A percentile compares a stretch with the other conserved stretches of the same genome.
These are phyloP conservation scores for Marasmius fiardii DNA, from an alignment of 1,284 basidiomycete species.

Conservation along the genomic window DNA sequence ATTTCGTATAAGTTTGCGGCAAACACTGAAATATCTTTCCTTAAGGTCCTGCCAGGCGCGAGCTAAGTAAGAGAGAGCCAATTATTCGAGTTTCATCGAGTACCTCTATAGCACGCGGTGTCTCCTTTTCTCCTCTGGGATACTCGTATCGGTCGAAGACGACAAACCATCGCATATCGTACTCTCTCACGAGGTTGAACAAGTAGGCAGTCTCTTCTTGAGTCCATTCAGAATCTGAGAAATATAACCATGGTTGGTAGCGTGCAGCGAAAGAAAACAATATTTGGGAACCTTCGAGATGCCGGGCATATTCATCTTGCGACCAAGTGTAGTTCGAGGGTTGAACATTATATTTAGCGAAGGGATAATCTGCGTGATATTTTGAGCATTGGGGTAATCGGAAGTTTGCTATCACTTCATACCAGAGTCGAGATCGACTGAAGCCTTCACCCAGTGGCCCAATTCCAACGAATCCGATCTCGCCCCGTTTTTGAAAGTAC, in stretches of 20 bases:
- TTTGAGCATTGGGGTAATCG: not conserved
- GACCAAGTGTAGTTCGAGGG: slow-evolving; percentile 79
- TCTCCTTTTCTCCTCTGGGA: slow-evolving; percentile 37
- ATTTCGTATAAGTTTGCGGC: slow-evolving; percentile 83
- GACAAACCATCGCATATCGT: slow-evolving; percentile 89
- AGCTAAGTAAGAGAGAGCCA: not conserved
- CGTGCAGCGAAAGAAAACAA: not conserved
- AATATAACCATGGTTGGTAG: not conserved
- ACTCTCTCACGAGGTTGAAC: slow-evolving; percentile 78
- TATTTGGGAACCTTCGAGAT: slow-evolving; percentile 60
- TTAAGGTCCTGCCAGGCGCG: slow-evolving; percentile 75
- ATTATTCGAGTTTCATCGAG: not conserved
- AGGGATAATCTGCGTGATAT: slow-evolving; percentile 58
- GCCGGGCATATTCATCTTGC: slow-evolving; percentile 85
- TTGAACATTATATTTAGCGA: slow-evolving; percentile 78
- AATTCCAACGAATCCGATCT: slow-evolving; percentile 59
- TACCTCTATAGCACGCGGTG: slow-evolving; percentile 66
- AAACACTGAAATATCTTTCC: slow-evolving; percentile 92
- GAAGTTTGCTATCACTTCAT: slow-evolving; percentile 12
- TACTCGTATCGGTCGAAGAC: slow-evolving; percentile 89
- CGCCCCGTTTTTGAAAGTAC: slow-evolving; percentile 64
- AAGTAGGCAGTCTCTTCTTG: slow-evolving; percentile 95
- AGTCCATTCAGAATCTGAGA: slow-evolving; percentile 83
- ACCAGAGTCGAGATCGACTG: slow-evolving; percentile 54
- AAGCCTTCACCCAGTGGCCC: slow-evolving; percentile 68